phyloP scores from a whole-genome alignment of 352 stramenopile species.

The Globisporangium iwayamae region DNA sequence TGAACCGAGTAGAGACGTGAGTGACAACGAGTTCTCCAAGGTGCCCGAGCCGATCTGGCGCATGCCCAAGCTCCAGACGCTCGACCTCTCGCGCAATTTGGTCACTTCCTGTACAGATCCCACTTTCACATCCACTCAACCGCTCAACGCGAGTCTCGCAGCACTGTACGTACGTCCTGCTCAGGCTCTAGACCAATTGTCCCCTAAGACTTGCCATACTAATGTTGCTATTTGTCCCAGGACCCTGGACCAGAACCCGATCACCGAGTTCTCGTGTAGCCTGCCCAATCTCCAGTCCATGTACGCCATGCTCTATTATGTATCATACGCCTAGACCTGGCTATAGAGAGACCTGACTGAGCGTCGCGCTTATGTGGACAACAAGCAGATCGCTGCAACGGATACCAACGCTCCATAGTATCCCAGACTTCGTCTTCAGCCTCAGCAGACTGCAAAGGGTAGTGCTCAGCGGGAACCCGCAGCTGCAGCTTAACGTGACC shows the following conservation, averaged over 20 bases:
- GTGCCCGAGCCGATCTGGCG: conserved; percentile 26
- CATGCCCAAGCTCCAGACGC: conserved; percentile 23
- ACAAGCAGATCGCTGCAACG: conserved; percentile 22
- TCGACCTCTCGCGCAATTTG: conserved; percentile 29
- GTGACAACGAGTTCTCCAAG: conserved; percentile 24
- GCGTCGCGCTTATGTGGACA: background rate
- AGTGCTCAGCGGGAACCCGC: conserved; percentile 21
- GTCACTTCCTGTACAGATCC: conserved; percentile 23
- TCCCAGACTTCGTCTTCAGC: conserved; percentile 19
- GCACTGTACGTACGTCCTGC: conserved; percentile 16
- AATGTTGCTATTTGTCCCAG: background rate
- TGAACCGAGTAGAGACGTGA: conserved; percentile 21
- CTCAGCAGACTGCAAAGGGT: conserved; percentile 19
- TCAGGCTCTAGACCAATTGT: background rate
- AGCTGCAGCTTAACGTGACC: conserved; percentile 12
- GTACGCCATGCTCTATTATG: conserved; percentile 1
- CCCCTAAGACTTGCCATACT: background rate
- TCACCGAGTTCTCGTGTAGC: conserved; percentile 15
- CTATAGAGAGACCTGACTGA: too few species aligned
- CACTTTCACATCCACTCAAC: background rate
- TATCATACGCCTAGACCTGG: background rate
- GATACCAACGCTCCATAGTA: conserved; percentile 16
- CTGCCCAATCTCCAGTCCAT: conserved; percentile 20
- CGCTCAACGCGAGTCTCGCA: conserved; percentile 12
- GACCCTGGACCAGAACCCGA: conserved; percentile 23